These are phyloP conservation scores for Martiniozyma asiatica DNA, from an alignment of 1,139 yeast genomes.

Conservation along the genomic window DNA sequence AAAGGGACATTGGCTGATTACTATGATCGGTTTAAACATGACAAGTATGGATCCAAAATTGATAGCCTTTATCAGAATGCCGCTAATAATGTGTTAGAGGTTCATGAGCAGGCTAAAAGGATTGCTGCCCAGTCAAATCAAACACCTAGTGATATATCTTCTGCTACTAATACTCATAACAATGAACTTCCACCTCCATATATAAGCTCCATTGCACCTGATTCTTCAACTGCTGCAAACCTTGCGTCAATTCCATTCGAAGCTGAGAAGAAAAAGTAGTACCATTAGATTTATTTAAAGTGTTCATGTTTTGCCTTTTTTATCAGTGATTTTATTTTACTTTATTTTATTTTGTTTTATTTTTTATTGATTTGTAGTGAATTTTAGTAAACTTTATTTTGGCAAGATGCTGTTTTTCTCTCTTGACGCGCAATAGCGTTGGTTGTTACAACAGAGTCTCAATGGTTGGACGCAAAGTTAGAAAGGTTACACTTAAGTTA, in stretches of 20 bases:
- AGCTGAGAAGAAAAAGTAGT: conserved; percentile 7
- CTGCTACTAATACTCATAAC: conserved; percentile 1
- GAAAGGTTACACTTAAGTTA: conserved; percentile 4
- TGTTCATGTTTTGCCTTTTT: no score
- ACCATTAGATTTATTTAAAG: no score
- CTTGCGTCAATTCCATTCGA: conserved; percentile 18
- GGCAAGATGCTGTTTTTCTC: no score
- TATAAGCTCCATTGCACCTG: conserved; percentile 12
- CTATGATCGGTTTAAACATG: conserved; percentile 30
- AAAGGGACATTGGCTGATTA: conserved; percentile 31
- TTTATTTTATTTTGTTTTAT: no score
- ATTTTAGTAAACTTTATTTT: no score
- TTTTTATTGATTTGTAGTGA: no score
- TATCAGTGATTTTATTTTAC: no score
- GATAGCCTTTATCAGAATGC: conserved; percentile 40
- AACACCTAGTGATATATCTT: conserved; percentile 4
- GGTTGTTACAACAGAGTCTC: no score
- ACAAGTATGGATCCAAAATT: conserved; percentile 36
- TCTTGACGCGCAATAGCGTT: no score
- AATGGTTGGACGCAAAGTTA: conserved; percentile 1
- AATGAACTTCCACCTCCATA: conserved; percentile 10
- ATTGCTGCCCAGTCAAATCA: conserved; percentile 27
- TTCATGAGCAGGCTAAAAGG: conserved; percentile 64
- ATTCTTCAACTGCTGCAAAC: conserved; percentile 14
- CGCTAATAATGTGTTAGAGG: conserved; percentile 46